phyloP scores from a whole-genome alignment of 257 asterid species.

The Solanum etuberosum region DNA sequence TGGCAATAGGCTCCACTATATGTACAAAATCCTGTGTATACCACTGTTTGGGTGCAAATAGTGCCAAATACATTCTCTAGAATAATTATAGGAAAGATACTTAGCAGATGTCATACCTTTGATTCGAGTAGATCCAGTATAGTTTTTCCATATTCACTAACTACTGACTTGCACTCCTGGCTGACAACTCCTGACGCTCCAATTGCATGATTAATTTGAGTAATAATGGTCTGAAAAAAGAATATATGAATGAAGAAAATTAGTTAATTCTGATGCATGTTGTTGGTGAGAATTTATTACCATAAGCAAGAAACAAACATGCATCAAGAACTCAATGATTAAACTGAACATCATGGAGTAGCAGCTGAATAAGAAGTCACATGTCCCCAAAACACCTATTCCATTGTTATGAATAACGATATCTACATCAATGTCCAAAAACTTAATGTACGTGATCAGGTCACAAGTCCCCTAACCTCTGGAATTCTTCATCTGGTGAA shows the following conservation, averaged over 20 bases:
- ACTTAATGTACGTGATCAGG: not conserved
- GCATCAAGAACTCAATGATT: not conserved
- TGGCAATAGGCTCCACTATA: not conserved
- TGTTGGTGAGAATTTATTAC: not conserved
- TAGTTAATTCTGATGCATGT: not conserved
- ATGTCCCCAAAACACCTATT: not conserved
- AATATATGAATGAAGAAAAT: not conserved
- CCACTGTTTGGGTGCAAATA: not conserved
- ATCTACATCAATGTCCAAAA: not conserved
- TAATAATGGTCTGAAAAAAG: conserved; percentile 46
- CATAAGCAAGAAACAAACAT: not conserved
- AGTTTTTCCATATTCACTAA: conserved; percentile 52
- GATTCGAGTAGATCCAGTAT: conserved; percentile 52
- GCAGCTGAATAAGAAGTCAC: not conserved
- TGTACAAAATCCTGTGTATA: not conserved
- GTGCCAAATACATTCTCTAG: not conserved
- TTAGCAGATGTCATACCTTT: conserved; percentile 28
- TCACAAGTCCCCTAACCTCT: not conserved
- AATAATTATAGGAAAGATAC: not conserved
- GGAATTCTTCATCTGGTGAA: not conserved
- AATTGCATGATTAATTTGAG: conserved; percentile 78
- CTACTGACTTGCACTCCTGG: conserved; percentile 77
- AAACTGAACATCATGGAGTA: not conserved
- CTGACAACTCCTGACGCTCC: conserved; percentile 87
- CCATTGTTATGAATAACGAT: not conserved